These are phyloP conservation scores for Cladosporium austrohemisphaericum DNA, from an alignment of 2,329 filamentous ascomycete genomes.

Conservation along the genomic window DNA sequence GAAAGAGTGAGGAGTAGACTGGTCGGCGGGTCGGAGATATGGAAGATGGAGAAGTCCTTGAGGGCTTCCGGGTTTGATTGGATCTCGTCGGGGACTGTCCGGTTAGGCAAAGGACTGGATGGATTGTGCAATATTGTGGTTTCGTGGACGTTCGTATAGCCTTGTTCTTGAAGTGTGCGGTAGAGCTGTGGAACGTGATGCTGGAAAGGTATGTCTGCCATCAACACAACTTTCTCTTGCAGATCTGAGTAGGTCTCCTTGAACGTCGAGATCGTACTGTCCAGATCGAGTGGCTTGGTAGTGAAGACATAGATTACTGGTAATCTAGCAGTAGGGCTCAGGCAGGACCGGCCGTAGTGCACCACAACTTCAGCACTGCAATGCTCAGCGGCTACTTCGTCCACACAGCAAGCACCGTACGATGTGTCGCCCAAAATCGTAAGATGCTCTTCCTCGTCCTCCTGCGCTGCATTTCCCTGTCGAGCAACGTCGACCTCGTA, in stretches of 20 bases:
- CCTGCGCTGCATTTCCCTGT: not conserved
- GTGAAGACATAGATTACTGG: slow-evolving; percentile 93
- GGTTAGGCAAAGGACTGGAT: slow-evolving; percentile 76
- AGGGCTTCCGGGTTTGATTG: slow-evolving; percentile 48
- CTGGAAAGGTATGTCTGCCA: slow-evolving; percentile 86
- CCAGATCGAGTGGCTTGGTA: slow-evolving; percentile 62
- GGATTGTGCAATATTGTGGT: slow-evolving; percentile 76
- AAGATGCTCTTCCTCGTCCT: slow-evolving; percentile 49
- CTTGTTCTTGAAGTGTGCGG: slow-evolving; percentile 51
- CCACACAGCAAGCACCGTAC: slow-evolving; percentile 94
- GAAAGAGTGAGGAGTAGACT: slow-evolving; percentile 83
- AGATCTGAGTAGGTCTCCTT: slow-evolving; percentile 63
- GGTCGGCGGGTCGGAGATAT: slow-evolving; percentile 75
- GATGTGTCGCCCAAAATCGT: slow-evolving; percentile 93
- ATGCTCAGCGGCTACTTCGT: slow-evolving; percentile 94
- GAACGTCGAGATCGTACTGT: slow-evolving; percentile 59
- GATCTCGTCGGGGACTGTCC: slow-evolving; percentile 58
- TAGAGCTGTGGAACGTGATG: slow-evolving; percentile 64
- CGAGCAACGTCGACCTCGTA: slow-evolving; percentile 10
- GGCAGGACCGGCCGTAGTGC: slow-evolving; percentile 87
- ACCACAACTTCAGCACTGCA: slow-evolving; percentile 85
- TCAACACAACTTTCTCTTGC: slow-evolving; percentile 65
- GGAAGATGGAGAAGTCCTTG: slow-evolving; percentile 71
- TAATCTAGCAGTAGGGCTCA: slow-evolving; percentile 82
- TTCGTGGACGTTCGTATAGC: slow-evolving; percentile 67